Conservation (phyloP, 352 stramenopile genomes). For the Phytophthora uliginosa region DNA sequence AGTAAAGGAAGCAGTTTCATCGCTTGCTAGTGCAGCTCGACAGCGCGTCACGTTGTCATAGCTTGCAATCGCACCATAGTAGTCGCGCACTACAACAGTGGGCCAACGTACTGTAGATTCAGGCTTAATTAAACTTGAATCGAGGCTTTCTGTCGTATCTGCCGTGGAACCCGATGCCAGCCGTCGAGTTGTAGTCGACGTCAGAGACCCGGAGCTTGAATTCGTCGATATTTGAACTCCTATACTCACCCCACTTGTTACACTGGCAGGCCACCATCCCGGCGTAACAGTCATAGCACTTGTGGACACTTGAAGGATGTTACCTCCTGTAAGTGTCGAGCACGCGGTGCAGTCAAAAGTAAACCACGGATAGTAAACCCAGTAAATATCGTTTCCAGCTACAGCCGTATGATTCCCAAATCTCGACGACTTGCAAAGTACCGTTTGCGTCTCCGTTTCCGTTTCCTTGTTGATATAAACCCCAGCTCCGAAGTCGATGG, state of each 20-base stretch:
- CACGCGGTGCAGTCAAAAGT: slow-evolving; percentile 49
- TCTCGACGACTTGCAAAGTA: slow-evolving; percentile 11
- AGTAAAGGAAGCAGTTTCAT: slow-evolving; percentile 48
- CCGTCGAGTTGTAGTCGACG: slow-evolving; percentile 6
- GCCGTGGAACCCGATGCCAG: background rate
- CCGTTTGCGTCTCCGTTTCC: slow-evolving; percentile 11
- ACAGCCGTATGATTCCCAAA: slow-evolving; percentile 54
- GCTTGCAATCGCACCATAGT: slow-evolving; percentile 59
- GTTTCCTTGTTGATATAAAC: slow-evolving; percentile 59
- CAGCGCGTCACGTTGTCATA: slow-evolving; percentile 59
- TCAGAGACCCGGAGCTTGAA: background rate
- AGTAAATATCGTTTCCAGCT: slow-evolving; percentile 66
- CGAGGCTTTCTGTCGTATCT: background rate
- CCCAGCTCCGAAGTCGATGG: slow-evolving; percentile 60
- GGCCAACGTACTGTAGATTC: slow-evolving; percentile 52
- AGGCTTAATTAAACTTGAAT: slow-evolving; percentile 23
- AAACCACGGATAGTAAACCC: slow-evolving; percentile 62
- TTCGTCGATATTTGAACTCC: slow-evolving; percentile 30
- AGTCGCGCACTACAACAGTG: slow-evolving; percentile 69
- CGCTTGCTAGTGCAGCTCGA: slow-evolving; percentile 15
- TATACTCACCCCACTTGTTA: slow-evolving; percentile 72
- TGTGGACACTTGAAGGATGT: slow-evolving; percentile 32
- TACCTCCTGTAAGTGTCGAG: slow-evolving; percentile 9
- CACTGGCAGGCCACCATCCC: slow-evolving; percentile 69
- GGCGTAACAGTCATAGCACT: slow-evolving; percentile 50